Evolutionary conservation across 345 rosid genomes (phyloP), one percentile per base, ranked within the genome.

Genomic region (Luvunga scandens): DNA sequence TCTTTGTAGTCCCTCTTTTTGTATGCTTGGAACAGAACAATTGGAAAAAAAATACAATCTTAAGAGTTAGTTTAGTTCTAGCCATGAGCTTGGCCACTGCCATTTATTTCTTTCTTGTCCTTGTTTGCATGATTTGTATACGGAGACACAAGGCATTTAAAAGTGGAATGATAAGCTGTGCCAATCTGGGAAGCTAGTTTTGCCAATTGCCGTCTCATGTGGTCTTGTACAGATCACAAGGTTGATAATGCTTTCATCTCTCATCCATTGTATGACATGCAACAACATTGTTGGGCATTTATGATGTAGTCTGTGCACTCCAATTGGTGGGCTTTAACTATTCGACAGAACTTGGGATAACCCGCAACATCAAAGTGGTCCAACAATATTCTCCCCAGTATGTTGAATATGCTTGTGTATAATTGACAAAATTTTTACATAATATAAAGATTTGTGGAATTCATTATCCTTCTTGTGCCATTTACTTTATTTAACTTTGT

Each of bases 1-100:
- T 48, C 71, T 69, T 73, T 80, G 68, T 78, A 56, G 21, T 39
- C 67, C 19, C 50, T 77, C 34, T 75, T 50, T 64, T 75, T 50
- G 72, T 75, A 78, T 34, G 39, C 77, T 67, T 48, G 50, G 70
- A 72, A 66, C 33, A 36, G 59, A 79, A 67, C 76, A 62, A 77
- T 79, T 75, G 75, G 53, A 77, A 71, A 60, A 42, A 61, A 66
- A n/a, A n/a, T n/a, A 70, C 63, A 50, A 36, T 78, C 64, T 69
- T 45, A 12, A 69, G 13, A 33, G 66, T 22, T 81, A 73, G 38
- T 68, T 31, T 21, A 63, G n/a, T 19, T 45, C 39, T 33, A 33
- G 42, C n/a, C 68, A 65, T 24, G 0, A 31, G 22, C 2, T 66
- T 72, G 55, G 50, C 55, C 27, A 24, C 25, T 45, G 66, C 66